phyloP scores from a whole-genome alignment of 2,329 filamentous ascomycete species.

The Aspergillus thermomutatus region DNA sequence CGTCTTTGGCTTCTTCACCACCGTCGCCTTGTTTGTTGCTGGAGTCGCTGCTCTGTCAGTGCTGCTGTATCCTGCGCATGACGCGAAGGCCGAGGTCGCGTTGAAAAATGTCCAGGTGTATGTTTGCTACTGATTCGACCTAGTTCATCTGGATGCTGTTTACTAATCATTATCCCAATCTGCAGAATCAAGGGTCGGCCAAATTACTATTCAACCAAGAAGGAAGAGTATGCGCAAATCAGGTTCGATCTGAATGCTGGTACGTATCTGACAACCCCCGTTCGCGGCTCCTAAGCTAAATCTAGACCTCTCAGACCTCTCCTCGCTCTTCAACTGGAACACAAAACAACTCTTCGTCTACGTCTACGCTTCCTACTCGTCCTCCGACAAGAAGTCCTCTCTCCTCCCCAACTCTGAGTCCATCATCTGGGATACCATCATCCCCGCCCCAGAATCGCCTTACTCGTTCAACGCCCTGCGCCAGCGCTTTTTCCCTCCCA shows the following conservation, averaged over 20 bases:
- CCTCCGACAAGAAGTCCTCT: conserved; percentile 25
- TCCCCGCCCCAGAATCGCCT: conserved; percentile 60
- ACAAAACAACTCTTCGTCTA: conserved; percentile 98
- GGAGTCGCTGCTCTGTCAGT: conserved; percentile 78
- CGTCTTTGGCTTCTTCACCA: conserved; percentile 97
- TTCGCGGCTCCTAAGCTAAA: not conserved
- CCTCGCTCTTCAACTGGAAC: conserved; percentile 96
- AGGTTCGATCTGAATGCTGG: conserved; percentile 85
- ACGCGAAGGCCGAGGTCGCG: conserved; percentile 51
- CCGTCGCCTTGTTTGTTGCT: conserved; percentile 78
- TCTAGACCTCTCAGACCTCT: conserved; percentile 59
- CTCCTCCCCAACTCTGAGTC: conserved; percentile 52
- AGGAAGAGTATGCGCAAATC: conserved; percentile 93
- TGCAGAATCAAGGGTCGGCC: conserved; percentile 78
- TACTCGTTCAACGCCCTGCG: conserved; percentile 40
- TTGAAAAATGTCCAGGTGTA: conserved; percentile 78
- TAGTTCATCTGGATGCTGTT: not conserved
- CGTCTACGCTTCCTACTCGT: conserved; percentile 72
- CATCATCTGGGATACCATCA: conserved; percentile 95
- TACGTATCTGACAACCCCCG: conserved; percentile 25
- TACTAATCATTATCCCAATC: conserved; percentile 1
- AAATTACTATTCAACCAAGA: conserved; percentile 91
- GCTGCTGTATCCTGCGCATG: conserved; percentile 53
- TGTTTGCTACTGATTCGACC: conserved; percentile 20
- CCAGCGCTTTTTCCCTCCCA: conserved; percentile 32